Evolutionary conservation across 108 stramenopile genomes (phyloP).

Genomic region (Pseudonitzschia multistriata): DNA sequence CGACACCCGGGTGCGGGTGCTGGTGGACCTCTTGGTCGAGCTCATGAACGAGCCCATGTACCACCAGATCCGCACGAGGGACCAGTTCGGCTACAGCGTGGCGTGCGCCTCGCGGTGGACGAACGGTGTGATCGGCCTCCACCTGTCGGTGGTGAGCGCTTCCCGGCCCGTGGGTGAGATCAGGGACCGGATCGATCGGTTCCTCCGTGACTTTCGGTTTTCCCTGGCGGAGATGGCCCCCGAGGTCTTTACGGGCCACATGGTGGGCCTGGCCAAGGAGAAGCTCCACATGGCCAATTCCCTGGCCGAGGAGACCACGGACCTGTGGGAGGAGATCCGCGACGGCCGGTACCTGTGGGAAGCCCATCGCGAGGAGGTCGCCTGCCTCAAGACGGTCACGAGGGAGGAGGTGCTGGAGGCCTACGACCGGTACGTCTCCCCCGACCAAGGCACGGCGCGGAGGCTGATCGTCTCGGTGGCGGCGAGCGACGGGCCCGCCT

Average conservation of each 20-base stretch:
- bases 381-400: slow-evolving; percentile 52
- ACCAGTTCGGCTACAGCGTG: slow-evolving; percentile 58
- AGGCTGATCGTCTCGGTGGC: slow-evolving; percentile 67
- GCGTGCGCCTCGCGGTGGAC: slow-evolving; percentile 60
- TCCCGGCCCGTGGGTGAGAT: slow-evolving; percentile 61
- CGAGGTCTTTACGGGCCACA: slow-evolving; percentile 60
- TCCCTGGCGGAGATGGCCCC: slow-evolving; percentile 53
- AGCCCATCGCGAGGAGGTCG: slow-evolving; percentile 60
- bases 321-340: slow-evolving; percentile 65
- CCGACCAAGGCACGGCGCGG: slow-evolving; percentile 43
- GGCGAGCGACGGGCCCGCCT: slow-evolving; percentile 54
- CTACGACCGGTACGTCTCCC: slow-evolving; percentile 77
- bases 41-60: slow-evolving; percentile 82
- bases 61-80: slow-evolving; percentile 72
- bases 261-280: slow-evolving; percentile 69
- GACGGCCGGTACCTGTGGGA: slow-evolving; percentile 74
- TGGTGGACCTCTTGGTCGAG: slow-evolving; percentile 67
- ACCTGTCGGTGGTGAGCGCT: slow-evolving; percentile 65
- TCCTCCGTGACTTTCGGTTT: slow-evolving; percentile 58
- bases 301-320: slow-evolving; percentile 60
- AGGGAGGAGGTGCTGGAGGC: slow-evolving; percentile 56
- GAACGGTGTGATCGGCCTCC: slow-evolving; percentile 70
- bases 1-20: slow-evolving; percentile 53
- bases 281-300: slow-evolving; percentile 82
- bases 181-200: slow-evolving; percentile 58